A percentile compares a stretch with the other conserved stretches of the same genome.
phyloP scores from a whole-genome alignment of 2,329 filamentous ascomycete species.

The Madurella mycetomatis region DNA sequence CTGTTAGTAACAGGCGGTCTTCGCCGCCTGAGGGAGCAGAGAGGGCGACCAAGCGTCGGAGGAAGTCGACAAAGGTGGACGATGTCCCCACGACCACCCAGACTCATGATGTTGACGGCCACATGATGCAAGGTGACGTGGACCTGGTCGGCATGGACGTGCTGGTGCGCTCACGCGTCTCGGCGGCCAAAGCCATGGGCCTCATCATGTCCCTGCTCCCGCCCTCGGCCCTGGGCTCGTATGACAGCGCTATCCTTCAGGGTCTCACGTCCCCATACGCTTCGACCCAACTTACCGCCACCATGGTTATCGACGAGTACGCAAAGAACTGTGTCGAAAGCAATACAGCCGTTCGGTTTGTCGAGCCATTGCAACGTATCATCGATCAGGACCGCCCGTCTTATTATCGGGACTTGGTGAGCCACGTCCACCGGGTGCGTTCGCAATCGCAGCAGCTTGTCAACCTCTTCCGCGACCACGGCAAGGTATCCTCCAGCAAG shows the following conservation, averaged over 20 bases:
- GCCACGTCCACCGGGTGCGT: slow-evolving; percentile 81
- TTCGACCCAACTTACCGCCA: slow-evolving; percentile 78
- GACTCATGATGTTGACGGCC: slow-evolving; percentile 94
- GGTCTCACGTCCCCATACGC: slow-evolving; percentile 70
- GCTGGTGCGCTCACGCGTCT: slow-evolving; percentile 84
- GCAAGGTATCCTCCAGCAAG: slow-evolving; percentile 69
- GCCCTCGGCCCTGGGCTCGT: slow-evolving; percentile 55
- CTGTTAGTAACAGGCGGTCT: slow-evolving; percentile 41
- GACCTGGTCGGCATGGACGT: slow-evolving; percentile 88
- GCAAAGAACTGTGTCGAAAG: slow-evolving; percentile 54
- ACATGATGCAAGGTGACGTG: slow-evolving; percentile 96
- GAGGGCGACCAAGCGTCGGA: slow-evolving; percentile 67
- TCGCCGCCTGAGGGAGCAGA: slow-evolving; percentile 54
- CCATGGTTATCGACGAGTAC: slow-evolving; percentile 84
- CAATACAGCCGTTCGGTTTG: slow-evolving; percentile 54
- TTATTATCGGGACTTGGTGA: slow-evolving; percentile 86
- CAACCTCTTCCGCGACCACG: slow-evolving; percentile 86
- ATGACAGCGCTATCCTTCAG: slow-evolving; percentile 60
- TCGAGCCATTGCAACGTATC: slow-evolving; percentile 64
- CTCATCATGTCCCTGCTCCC: slow-evolving; percentile 76
- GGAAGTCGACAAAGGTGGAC: slow-evolving; percentile 80
- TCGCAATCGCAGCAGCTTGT: slow-evolving; percentile 88
- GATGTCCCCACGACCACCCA: slow-evolving; percentile 58
- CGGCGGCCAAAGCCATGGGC: slow-evolving; percentile 80
- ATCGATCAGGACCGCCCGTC: slow-evolving; percentile 76